phyloP scores from a whole-genome alignment of 129 eudicot genomes.

The Saussurea involucrata region DNA sequence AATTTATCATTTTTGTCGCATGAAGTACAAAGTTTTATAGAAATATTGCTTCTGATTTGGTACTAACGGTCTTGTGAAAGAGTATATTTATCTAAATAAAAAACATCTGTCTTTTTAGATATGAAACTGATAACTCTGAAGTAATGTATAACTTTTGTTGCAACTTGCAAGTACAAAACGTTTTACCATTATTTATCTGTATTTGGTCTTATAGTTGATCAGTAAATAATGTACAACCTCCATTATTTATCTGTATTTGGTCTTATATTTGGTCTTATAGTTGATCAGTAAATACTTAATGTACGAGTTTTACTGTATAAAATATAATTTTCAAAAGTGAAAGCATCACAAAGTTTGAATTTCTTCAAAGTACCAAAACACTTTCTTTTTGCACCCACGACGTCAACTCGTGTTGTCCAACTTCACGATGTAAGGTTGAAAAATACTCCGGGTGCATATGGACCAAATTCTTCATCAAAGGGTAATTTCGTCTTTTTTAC shows the following conservation, averaged over 20 bases:
- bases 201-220: neutral
- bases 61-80: neutral
- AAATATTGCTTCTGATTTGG: neutral
- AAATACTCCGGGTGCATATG: conserved; percentile 3
- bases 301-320: neutral
- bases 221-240: no score
- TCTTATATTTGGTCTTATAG: neutral
- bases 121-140: neutral
- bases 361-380: conserved; percentile 8
- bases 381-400: conserved; percentile 24
- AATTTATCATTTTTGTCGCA: neutral
- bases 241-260: neutral
- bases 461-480: neutral
- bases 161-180: neutral
- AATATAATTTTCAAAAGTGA: conserved; percentile 1
- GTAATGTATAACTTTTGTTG: neutral
- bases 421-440: conserved; percentile 3
- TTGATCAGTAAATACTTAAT: neutral
- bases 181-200: no score
- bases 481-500: neutral
- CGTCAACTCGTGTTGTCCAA: conserved; percentile 20
- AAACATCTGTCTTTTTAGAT: no score
- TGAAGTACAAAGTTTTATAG: neutral
- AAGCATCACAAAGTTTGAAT: conserved; percentile 16
- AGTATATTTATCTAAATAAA: no score